Base-by-base conservation (phyloP, 2,329 filamentous ascomycete species). In the Talaromyces sp. region DNA sequence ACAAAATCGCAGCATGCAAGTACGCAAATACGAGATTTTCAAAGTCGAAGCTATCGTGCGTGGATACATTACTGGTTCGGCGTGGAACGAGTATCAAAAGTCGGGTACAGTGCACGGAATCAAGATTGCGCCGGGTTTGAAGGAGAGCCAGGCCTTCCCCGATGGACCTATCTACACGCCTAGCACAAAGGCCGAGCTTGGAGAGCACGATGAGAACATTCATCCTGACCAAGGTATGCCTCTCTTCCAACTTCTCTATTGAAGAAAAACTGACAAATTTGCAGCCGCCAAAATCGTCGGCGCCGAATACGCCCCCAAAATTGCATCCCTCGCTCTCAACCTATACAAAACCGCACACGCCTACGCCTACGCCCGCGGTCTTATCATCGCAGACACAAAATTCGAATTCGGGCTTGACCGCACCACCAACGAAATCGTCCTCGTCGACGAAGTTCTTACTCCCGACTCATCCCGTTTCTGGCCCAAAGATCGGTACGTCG, bases 391-490 rank as follows among this genome's bases (percentile, higher is more conserved):
- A 0, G 89, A 91, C 73, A 91, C 89, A 3, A 91, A 91, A 74
- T 90, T 91, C 74, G 89, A 91, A 79, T 94, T 92, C 72, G 90
- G 88, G 1, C 80, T 91, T 19, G 87, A 90, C 69, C 82, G 85
- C 67, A 83, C 79, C 64, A 87, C 85, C 1, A 83, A 87, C 67
- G 85, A 90, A 71, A 84, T 95, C 8, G 86, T 93, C 41, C 82
- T 94, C 60, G 87, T 93, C 4, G 92, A 96, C 73, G 92, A 96
- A 80, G 91, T 96, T 24, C 81, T 96, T 66, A 96, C 92, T 8
- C 92, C 93, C 2, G 90, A 92, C 75, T 90, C 86, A 63, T 94
- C 90, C 60, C 86, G 93, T 16, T 97, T 97, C 83, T 98, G 94
- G 93, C 88, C 88, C 0, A 86, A 84, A 68, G 87, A 87, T 50